phyloP scores from a whole-genome alignment of 2,329 filamentous ascomycete species.

The Colletotrichum musae region DNA sequence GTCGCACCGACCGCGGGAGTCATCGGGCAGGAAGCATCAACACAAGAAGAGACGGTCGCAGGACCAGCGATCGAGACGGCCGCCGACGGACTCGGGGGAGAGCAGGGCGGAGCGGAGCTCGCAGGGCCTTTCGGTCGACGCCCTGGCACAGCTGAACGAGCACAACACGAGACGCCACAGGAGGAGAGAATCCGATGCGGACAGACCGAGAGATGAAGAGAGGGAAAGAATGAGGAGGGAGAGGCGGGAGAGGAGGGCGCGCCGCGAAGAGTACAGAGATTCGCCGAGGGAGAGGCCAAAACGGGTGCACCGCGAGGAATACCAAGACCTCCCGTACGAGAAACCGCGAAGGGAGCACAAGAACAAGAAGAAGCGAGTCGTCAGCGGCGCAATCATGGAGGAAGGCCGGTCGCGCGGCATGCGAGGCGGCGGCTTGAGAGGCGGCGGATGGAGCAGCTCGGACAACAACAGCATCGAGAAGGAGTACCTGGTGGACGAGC shows the following conservation, averaged over 20 bases:
- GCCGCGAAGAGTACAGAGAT: conserved; percentile 40
- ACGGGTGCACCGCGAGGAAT: conserved; percentile 44
- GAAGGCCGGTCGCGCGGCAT: conserved; percentile 68
- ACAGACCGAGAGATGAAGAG: conserved; percentile 50
- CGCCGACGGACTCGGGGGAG: conserved; percentile 52
- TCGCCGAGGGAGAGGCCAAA: conserved; percentile 24
- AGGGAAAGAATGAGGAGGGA: conserved; percentile 46
- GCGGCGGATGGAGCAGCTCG: conserved; percentile 60
- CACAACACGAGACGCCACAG: conserved; percentile 65
- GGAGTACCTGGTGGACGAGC: conserved; percentile 62
- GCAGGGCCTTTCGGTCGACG: conserved; percentile 62
- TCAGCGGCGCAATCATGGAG: conserved; percentile 79
- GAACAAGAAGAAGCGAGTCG: conserved; percentile 71
- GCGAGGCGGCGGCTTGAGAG: conserved; percentile 62
- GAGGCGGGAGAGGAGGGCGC: conserved; percentile 43
- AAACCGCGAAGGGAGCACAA: conserved; percentile 54
- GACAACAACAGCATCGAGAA: conserved; percentile 64
- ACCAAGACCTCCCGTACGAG: conserved; percentile 47
- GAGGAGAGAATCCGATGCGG: conserved; percentile 45
- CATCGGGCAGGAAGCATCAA: conserved; percentile 52
- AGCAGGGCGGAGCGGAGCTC: conserved; percentile 46
- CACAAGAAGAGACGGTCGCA: conserved; percentile 52
- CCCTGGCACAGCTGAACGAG: conserved; percentile 76
- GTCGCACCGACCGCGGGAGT: conserved; percentile 48
- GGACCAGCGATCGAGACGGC: conserved; percentile 49